phyloP scores from a whole-genome alignment of 345 rosid species.

The Reutealis trisperma region DNA sequence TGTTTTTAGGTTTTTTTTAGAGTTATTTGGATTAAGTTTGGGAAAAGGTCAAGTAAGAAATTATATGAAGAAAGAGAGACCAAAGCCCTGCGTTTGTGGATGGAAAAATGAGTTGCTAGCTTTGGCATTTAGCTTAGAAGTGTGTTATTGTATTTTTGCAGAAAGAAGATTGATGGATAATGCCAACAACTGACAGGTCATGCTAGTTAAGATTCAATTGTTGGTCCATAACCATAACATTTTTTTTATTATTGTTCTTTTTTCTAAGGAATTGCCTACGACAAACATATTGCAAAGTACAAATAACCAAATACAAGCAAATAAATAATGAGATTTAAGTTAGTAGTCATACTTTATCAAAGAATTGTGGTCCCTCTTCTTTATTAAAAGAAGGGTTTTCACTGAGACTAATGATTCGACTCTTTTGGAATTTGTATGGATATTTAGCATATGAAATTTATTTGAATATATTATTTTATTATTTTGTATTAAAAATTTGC shows the following conservation, averaged over 20 bases:
- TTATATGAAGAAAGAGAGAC: background rate
- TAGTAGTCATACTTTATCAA: background rate
- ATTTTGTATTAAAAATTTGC: no score
- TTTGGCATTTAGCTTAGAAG: background rate
- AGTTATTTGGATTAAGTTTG: background rate
- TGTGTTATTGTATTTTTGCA: conserved; percentile 2
- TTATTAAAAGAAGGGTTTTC: conserved; percentile 3
- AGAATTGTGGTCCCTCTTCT: background rate
- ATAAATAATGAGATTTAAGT: background rate
- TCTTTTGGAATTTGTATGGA: background rate
- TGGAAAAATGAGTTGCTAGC: conserved; percentile 2
- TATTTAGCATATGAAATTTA: no score
- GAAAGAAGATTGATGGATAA: background rate
- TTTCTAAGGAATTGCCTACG: no score
- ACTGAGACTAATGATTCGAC: background rate
- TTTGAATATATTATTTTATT: no score
- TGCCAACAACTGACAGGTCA: background rate
- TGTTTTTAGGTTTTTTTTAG: no score
- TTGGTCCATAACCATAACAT: background rate
- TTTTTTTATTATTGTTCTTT: no score
- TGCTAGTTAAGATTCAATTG: background rate
- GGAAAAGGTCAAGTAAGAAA: background rate
- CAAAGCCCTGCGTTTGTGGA: background rate
- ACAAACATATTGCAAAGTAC: background rate
- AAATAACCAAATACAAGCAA: background rate